Evolutionary conservation across 768 basidiomycete species (phyloP), one percentile per base, ranked within the genome.

Genomic region (Boletales sp.): DNA sequence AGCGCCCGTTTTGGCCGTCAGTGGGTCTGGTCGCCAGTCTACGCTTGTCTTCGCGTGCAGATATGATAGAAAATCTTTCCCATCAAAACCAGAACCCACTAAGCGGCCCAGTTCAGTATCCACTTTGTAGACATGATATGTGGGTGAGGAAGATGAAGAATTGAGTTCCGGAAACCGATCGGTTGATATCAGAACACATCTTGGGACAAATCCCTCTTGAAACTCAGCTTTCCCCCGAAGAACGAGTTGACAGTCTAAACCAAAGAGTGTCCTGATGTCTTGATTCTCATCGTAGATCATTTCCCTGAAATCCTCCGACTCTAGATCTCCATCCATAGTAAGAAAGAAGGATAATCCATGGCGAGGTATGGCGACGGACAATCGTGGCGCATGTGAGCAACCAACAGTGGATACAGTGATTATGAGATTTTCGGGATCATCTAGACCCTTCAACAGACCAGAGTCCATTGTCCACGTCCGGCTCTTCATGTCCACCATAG

Each of bases 401-500:
- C 5, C 25, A 28, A 5, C 25, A 5, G 25, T 28, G 25, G 25
- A 28, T 28, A 28, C 25, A 6, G 56, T 59, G 34, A 67, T 48
- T 34, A 57, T 12, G 3, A 66, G 48, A 18, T 48, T 53, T 37
- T 41, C 18, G 0, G 35, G 10, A 21, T 34, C 30, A 32, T 60
- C 34, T 7, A 36, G 35, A 45, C 55, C 43, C 18, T 36, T 15
- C 25, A 63, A 35, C 12, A 41, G 50, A 9, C 19, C 30, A 2
- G 51, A 49, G 18, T 63, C 46, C 60, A 64, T 64, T 2, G 18
- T 32, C 43, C 50, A 59, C 0, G 65, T 51, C 39, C 8, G 47
- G 41, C 61, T 63, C 15, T 43, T 51, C 17, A 61, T 41, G 39
- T 64, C 60, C 25, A 64, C 32, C 8, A 64, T 49, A 19, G 10